These are phyloP conservation scores for Aspergillus kassunensis DNA, from an alignment of 495 filamentous ascomycete genomes.

Conservation along the genomic window DNA sequence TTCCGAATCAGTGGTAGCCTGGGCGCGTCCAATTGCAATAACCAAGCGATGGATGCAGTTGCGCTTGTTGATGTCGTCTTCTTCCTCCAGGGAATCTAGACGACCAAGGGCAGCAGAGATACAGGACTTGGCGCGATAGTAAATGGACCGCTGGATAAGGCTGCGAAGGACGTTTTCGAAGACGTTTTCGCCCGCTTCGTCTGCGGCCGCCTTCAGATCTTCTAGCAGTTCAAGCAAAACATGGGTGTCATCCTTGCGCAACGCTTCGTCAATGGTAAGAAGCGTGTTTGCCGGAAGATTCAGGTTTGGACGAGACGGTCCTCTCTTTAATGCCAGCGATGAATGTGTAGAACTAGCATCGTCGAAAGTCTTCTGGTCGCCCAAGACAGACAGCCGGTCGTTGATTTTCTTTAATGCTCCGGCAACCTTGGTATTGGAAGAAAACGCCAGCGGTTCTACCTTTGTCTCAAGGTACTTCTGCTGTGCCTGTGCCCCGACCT, in stretches of 20 bases:
- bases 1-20: constrained; percentile 54
- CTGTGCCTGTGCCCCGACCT: constrained; percentile 69
- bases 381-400: constrained; percentile 80
- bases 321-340: constrained; percentile 64
- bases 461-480: constrained; percentile 79
- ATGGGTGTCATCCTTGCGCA: constrained; percentile 67
- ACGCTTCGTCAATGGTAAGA: constrained; percentile 70
- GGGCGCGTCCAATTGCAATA: constrained; percentile 80
- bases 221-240: constrained; percentile 56
- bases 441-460: constrained; percentile 81
- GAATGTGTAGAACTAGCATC: constrained; percentile 70
- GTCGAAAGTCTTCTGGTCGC: constrained; percentile 64
- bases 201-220: constrained; percentile 49
- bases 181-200: constrained; percentile 40
- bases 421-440: constrained; percentile 64
- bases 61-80: constrained; percentile 87
- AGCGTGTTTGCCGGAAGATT: constrained; percentile 62
- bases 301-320: constrained; percentile 65
- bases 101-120: constrained; percentile 64
- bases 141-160: constrained; percentile 80
- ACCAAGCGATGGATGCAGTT: constrained; percentile 91
- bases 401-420: constrained; percentile 75
- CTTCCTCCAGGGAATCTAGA: constrained; percentile 70
- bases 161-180: constrained; percentile 66
- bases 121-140: constrained; percentile 61